Percentiles rank a stretch among this genome's conserved stretches.
Evolutionary conservation across 192 early-diverging fungal species (phyloP).

Genomic region (Diversispora epigaea): DNA sequence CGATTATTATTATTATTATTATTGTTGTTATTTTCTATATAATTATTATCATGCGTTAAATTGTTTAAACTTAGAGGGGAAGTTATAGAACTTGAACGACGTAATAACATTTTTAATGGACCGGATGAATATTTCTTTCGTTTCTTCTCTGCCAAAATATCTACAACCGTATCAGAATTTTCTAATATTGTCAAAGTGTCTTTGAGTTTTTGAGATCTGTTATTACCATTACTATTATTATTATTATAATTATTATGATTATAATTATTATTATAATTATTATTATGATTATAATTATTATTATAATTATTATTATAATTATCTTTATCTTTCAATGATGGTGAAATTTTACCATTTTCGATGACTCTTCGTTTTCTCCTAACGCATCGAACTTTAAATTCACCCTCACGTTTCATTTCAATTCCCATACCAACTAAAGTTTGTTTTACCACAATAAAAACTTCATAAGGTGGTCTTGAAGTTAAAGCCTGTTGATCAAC

Average conservation of each 20-base stretch:
- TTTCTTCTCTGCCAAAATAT: constrained; percentile 21
- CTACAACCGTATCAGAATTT: neutral
- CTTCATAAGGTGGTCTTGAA: constrained; percentile 60
- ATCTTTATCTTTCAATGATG: too few species aligned
- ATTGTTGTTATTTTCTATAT: neutral
- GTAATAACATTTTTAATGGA: constrained; percentile 31
- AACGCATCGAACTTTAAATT: constrained; percentile 59
- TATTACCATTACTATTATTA: neutral
- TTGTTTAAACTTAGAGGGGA: neutral
- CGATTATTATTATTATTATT: neutral
- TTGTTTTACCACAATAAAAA: constrained; percentile 66
- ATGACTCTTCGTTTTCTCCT: constrained; percentile 46
- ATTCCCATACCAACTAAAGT: constrained; percentile 53
- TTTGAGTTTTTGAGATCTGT: neutral
- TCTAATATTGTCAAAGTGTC: neutral
- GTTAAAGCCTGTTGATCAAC: constrained; percentile 71
- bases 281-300: too few species aligned
- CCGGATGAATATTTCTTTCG: constrained; percentile 22
- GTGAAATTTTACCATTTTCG: neutral
- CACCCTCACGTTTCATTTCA: constrained; percentile 53
- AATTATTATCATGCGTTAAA: neutral
- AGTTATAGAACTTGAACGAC: constrained; percentile 28
- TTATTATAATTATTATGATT: neutral
- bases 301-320: too few species aligned
- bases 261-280: too few species aligned